Conservation (phyloP, 345 rosid species). For the Theobroma cacao region DNA sequence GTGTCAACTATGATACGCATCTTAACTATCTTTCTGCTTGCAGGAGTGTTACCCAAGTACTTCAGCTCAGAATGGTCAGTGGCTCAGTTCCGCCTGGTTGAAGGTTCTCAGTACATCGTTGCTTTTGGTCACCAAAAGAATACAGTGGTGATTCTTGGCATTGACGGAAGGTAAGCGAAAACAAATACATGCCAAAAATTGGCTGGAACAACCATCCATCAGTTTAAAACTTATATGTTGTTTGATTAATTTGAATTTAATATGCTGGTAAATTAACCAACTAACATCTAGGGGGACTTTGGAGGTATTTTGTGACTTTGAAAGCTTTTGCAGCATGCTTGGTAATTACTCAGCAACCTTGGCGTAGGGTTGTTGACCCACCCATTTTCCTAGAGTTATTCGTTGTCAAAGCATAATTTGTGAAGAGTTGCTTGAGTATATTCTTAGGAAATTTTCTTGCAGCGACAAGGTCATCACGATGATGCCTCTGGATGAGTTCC, state of each 20-base stretch:
- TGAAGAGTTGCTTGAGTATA: not conserved
- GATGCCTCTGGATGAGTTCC: not conserved
- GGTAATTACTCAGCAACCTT: not conserved
- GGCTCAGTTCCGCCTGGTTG: constrained; percentile 83
- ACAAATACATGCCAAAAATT: not conserved
- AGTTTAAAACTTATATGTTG: not conserved
- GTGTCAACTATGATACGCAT: not conserved
- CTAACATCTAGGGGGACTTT: not conserved
- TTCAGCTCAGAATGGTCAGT: constrained; percentile 98
- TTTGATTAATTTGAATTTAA: not conserved
- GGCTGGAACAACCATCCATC: not conserved
- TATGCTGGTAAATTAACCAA: not conserved
- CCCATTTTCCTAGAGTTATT: not conserved
- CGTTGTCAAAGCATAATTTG: not conserved
- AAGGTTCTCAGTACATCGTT: constrained; percentile 80
- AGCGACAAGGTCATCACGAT: not conserved
- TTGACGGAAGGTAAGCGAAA: constrained; percentile 83
- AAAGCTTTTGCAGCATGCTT: not conserved
- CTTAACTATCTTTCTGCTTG: constrained; percentile 4
- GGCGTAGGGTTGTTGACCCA: not conserved
- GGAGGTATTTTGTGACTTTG: not conserved
- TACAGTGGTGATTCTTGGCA: constrained; percentile 83
- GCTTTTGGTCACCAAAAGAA: constrained; percentile 94
- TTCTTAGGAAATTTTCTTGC: not conserved
- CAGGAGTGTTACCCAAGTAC: constrained; percentile 96